Evolutionary conservation across 1,284 basidiomycete species (phyloP), one percentile per base, ranked within the genome.

Genomic region (Athelia psychrophila): DNA sequence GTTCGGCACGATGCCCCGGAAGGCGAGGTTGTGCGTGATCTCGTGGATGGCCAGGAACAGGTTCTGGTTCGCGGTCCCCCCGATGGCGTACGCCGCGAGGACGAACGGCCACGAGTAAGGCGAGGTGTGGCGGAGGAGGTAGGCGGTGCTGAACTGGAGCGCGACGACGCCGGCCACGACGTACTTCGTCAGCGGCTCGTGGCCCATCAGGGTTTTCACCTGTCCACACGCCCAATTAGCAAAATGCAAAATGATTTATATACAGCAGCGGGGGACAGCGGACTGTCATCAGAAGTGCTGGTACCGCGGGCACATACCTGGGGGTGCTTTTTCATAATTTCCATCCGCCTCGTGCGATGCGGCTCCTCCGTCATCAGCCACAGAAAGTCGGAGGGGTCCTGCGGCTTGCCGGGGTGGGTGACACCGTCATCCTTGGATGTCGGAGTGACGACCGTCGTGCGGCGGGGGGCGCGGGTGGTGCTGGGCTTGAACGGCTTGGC

Each of bases 321-420:
- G 0, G 96, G 96, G 65, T 99, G 95, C 0, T 90, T 88, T 65
- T 95, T 95, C 72, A 99, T 81, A 55, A 99, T 98, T 9, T 86
- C 91, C 73, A 85, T 86, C 47, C 96, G 77, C 45, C 96, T 77
- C 19, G 87, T 84, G 27, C 95, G 82, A 69, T 99, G 97, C 4
- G 96, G 96, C 67, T 99, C 97, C 70, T 99, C 96, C 1, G 93
- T 98, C 82, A 97, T 91, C 51, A 96, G 71, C 96, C 96, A 99
- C 25, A 98, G 75, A 62, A 95, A 95, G 61, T 95, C 92, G 1
- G 78, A 69, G 0, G 89, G 85, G 58, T 91, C 81, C 62, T 84
- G 83, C 0, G 86, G 88, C 1, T 80, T 79, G 3, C 69, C 76
- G 18, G 73, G 63, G 57, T 80, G 67, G 15, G 66, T 64, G 47